phyloP scores from a whole-genome alignment of 305 asterid genomes.

The Euphrasia arctica region DNA sequence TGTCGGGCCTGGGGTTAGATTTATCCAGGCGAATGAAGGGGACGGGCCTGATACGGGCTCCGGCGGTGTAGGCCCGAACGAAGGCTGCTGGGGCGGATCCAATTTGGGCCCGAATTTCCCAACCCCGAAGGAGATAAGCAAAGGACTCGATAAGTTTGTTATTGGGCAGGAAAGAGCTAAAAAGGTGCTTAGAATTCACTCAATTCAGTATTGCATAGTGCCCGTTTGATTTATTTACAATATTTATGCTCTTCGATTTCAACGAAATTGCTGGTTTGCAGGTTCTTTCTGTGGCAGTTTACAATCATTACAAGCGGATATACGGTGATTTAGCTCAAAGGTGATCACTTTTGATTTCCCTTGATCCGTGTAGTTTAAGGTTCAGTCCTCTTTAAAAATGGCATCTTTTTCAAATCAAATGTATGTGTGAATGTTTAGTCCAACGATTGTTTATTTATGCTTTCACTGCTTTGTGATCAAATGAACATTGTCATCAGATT shows the following conservation, averaged over 20 bases:
- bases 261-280: slow-evolving; percentile 22
- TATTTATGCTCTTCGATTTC: background rate
- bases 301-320: slow-evolving; percentile 84
- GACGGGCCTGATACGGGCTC: slow-evolving; percentile 39
- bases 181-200: slow-evolving; percentile 44
- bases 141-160: slow-evolving; percentile 78
- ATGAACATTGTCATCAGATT: slow-evolving; percentile 9
- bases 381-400: background rate
- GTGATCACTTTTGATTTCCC: slow-evolving; percentile 40
- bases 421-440: background rate
- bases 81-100: slow-evolving; percentile 76
- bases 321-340: slow-evolving; percentile 51
- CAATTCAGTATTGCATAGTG: too few species aligned
- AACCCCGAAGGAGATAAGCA: slow-evolving; percentile 75
- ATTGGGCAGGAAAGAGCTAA: slow-evolving; percentile 86
- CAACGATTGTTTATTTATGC: background rate
- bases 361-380: slow-evolving; percentile 3
- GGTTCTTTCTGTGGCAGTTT: slow-evolving; percentile 84
- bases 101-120: slow-evolving; percentile 61
- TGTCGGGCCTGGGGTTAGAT: slow-evolving; percentile 37
- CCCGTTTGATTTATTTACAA: too few species aligned
- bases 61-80: slow-evolving; percentile 33
- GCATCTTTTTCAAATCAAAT: background rate
- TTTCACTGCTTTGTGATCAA: slow-evolving; percentile 9
- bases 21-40: slow-evolving; percentile 29